Conservation (phyloP, 106 monocot species). For the Dendrobium officinale region DNA sequence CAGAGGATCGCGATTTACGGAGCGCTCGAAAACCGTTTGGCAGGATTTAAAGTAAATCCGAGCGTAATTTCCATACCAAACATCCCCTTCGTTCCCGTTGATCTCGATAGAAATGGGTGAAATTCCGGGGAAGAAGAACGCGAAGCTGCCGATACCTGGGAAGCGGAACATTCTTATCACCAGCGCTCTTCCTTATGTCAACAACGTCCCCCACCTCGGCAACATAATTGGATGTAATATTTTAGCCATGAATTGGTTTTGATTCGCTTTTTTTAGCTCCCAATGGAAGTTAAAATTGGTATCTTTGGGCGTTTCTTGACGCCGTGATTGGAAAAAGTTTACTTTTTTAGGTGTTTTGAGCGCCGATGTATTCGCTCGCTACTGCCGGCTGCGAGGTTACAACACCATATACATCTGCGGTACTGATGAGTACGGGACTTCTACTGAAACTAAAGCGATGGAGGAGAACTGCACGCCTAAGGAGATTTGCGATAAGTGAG, state of each 20-base stretch:
- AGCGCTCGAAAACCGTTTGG: no score
- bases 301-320: neutral
- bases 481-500: constrained; percentile 95
- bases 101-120: neutral
- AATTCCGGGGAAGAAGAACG: neutral
- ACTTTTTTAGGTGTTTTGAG: constrained; percentile 68
- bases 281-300: neutral
- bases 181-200: constrained; percentile 92
- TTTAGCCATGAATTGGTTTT: neutral
- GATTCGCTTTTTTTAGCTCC: neutral
- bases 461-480: constrained; percentile 97
- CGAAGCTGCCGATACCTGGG: constrained; percentile 69
- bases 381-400: constrained; percentile 79
- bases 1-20: no score
- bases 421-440: constrained; percentile 94
- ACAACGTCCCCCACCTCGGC: constrained; percentile 94
- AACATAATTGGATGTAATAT: constrained; percentile 90
- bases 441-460: constrained; percentile 92
- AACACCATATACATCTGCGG: constrained; percentile 84
- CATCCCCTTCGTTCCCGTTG: neutral
- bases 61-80: no score
- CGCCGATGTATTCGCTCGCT: constrained; percentile 91
- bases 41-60: no score
- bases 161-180: constrained; percentile 84
- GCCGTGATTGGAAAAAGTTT: neutral